Percentiles rank a stretch among this genome's conserved stretches.
These are phyloP conservation scores for Ophiosphaerella herpotricha DNA, from an alignment of 2,329 filamentous ascomycete species.

Conservation along the genomic window DNA sequence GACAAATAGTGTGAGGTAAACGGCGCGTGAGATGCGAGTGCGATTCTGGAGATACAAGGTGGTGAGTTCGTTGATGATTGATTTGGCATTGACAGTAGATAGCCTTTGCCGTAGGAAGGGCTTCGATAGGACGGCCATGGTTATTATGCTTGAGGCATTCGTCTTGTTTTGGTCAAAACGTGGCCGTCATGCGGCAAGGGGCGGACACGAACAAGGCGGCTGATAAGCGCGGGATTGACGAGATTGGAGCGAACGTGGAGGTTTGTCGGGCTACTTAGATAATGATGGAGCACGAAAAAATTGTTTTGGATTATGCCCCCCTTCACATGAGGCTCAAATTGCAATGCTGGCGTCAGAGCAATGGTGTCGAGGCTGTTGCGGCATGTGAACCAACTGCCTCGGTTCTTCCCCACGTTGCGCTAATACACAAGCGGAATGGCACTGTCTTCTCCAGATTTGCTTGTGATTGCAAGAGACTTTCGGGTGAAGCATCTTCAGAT, in stretches of 20 bases:
- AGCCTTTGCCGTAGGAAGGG: slow-evolving; percentile 36
- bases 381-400: slow-evolving; percentile 6
- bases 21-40: slow-evolving; percentile 48
- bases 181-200: neutral
- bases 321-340: slow-evolving; percentile 13
- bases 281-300: neutral
- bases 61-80: slow-evolving; percentile 45
- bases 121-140: slow-evolving; percentile 50
- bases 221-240: neutral
- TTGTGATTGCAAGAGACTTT: slow-evolving; percentile 1
- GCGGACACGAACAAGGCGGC: neutral
- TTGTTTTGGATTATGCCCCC: slow-evolving; percentile 1
- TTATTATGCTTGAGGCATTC: slow-evolving; percentile 29
- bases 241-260: no score
- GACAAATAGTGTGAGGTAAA: slow-evolving; percentile 50
- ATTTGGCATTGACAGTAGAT: slow-evolving; percentile 40
- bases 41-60: slow-evolving; percentile 46
- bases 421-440: neutral
- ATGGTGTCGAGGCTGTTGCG: slow-evolving; percentile 15
- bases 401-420: slow-evolving; percentile 1
- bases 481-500: neutral
- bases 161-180: neutral
- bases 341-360: slow-evolving; percentile 8
- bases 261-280: neutral
- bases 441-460: slow-evolving; percentile 1